Conservation (phyloP, 2,329 filamentous ascomycete genomes). For the Botryotinia convoluta region DNA sequence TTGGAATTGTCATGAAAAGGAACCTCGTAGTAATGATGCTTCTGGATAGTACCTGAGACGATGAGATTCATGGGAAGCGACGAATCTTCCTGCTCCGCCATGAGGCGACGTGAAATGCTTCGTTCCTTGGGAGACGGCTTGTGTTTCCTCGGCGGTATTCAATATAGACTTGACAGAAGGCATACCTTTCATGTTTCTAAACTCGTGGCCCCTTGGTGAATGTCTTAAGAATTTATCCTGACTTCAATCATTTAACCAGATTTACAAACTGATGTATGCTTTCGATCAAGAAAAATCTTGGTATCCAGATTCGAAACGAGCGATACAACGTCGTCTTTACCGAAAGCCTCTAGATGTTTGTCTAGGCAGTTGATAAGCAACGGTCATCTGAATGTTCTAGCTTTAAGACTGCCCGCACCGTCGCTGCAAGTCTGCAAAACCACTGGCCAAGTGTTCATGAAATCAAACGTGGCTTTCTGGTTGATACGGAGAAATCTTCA, state of each 20-base stretch:
- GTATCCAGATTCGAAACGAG: neutral
- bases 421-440: neutral
- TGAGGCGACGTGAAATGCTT: neutral
- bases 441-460: constrained; percentile 14
- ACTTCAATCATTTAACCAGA: neutral
- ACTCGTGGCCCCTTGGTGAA: neutral
- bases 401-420: neutral
- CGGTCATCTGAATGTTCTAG: constrained; percentile 7
- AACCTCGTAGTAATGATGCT: neutral
- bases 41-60: constrained; percentile 7
- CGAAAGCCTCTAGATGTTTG: neutral
- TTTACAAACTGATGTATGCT: neutral
- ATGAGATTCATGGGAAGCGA: neutral
- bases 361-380: neutral
- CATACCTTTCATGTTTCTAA: neutral
- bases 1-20: neutral
- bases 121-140: neutral
- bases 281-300: neutral
- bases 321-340: neutral
- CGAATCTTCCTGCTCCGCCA: neutral
- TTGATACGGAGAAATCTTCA: neutral
- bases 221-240: neutral
- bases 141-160: neutral
- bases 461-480: neutral
- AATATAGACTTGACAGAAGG: neutral